Base-by-base conservation (phyloP, 2,329 filamentous ascomycete genomes). In the Calonectria montana region DNA sequence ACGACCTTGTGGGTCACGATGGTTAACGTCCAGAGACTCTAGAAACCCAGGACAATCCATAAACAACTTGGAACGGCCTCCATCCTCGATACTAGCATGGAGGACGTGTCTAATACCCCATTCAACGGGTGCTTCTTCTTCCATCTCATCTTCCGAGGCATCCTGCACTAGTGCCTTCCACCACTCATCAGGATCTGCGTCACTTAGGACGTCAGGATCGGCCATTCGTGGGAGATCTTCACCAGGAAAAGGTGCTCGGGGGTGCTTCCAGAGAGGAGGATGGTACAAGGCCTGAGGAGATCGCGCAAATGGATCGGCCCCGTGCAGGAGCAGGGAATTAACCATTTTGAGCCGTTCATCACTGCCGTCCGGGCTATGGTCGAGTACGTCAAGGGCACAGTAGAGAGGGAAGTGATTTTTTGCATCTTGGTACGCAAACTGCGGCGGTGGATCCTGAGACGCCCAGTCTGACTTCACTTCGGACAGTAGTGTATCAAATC, bases 51-150 rank as follows among this genome's bases (percentile, higher is more conserved):
- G 61, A 23, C 23, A 64, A 4, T 64, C 43, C 9, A 64, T 31
- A 21, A 64, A 64, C 9, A 41, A 9, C 29, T 27, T n/a, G 25
- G 35, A 50, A 21, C 43, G 18, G 4, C 61, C 61, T 9, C 61
- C 61, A 23, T 64, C 61, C 37, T 64, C 43, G 43, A 64, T 48
- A n/a, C 48, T 27, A 35, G 61, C 61, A 37, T 64, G 61, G 9
- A 64, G 29, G 3, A 48, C 43, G n/a, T 66, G 63, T 18, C 63
- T n/a, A 10, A 23, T 35, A 57, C 63, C 63, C 15, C 23, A 57
- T 45, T 31, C 21, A 57, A 47, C n/a, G 9, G 48, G 48, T 3
- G 35, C 13, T 21, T 18, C 25, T 29, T 65, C 63, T n/a, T 57
- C 48, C 3, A 43, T 35, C 18, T 57, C 48, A 47, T 47, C 2